Evolutionary conservation across 2,329 filamentous ascomycete genomes (phyloP), one percentile per base, ranked within the genome.

Genomic region (Ceratocystis eucalypticola): DNA sequence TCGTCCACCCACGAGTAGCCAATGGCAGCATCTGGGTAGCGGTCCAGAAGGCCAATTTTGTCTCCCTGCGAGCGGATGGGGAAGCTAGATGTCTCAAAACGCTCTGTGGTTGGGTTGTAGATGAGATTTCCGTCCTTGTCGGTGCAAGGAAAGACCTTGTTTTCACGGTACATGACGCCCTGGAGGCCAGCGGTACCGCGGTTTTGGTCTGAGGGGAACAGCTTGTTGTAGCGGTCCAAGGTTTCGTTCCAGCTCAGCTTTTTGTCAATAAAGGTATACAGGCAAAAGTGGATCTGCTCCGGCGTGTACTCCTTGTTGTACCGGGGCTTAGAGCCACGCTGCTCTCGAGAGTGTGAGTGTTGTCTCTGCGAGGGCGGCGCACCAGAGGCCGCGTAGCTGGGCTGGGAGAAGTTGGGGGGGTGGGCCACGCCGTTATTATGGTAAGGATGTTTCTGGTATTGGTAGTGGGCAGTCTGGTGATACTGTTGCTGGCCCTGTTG

Each of bases 11-110:
- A 81, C 3, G 71, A 64, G 70, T 80, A 81, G 45, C 74, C 72
- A 46, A 80, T 72, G 5, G 78, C 78, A 28, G 77, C 74, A 66
- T 80, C 79, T 1, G 79, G 79, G 66, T 77, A 80, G n/a, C 80
- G 74, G 65, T 72, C 71, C 5, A 73, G 61, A 15, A 76, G 72
- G n/a, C 70, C 69, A 66, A 70, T 73, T 50, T 71, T 68, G 15
- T 72, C 70, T 5, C 44, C n/a, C 64, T 75, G 74, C 0, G 71
- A 33, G 37, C 74, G 69, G 2, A 73, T 71, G 22, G 67, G 67
- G 28, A 46, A 50, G 17, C 41, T 53, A 10, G 48, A 44, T 3
- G 67, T 68, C 44, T 61, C 61, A 41, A 65, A 68, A 22, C 65
- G 57, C 30, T 76, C 74, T 3, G 77, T 75, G 25, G 76, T 74